Base-by-base conservation (phyloP, 305 asterid genomes). In the Caryopteris hybrid region DNA sequence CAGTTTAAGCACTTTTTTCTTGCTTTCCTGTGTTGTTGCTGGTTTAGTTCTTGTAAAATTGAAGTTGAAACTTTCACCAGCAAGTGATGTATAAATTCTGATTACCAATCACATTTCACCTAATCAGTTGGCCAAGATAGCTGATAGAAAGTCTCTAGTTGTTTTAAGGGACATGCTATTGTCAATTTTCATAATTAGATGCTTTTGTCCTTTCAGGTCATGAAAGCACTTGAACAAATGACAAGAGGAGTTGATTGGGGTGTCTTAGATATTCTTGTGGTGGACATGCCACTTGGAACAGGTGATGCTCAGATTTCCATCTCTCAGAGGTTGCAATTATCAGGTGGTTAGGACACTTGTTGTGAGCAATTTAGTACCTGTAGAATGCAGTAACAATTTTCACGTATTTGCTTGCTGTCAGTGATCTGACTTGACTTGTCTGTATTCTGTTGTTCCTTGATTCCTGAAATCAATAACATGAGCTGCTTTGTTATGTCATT, bases 141-240 rank as follows among this genome's bases (percentile, higher is more conserved):
- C 36, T 55, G 45, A 31, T 68, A 29, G 5, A 17, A 6, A n/a
- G n/a, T n/a, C n/a, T n/a, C n/a, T n/a, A n/a, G n/a, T n/a, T n/a
- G n/a, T n/a, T n/a, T n/a, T n/a, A n/a, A n/a, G n/a, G n/a, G n/a
- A n/a, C n/a, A n/a, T n/a, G n/a, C n/a, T n/a, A n/a, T n/a, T n/a
- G n/a, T 29, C 60, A 52, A 31, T 36, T 52, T 17, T n/a, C 14
- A 60, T 23, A 17, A 20, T 61, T 21, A 20, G 22, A 50, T 61
- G 16, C 8, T 11, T 29, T 41, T 9, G 38, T 41, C 50, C 29
- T 60, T 72, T 73, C 78, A 92, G 98, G 98, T 92, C 46, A 94
- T 94, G 97, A 94, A 94, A 86, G 96, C 96, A 69, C 97, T 94
- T 50, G 99, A 94, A 78, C 97, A 94, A 70, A 79, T 94, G 96